These are phyloP conservation scores for Omphalea diandra DNA, from an alignment of 441 rosid species.

Conservation along the genomic window DNA sequence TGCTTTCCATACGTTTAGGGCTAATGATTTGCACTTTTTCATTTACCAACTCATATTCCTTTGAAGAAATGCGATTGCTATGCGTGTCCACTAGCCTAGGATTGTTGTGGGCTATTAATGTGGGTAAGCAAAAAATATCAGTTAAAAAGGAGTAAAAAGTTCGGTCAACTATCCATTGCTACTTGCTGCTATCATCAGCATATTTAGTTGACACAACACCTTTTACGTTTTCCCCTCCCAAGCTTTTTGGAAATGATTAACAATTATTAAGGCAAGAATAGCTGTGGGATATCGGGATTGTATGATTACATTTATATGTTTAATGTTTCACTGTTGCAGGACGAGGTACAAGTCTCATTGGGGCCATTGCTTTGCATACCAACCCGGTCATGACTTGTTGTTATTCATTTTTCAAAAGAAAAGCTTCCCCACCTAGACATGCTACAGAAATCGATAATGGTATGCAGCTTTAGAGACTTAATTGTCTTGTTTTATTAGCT, in stretches of 20 bases:
- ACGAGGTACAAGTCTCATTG: conserved; percentile 13
- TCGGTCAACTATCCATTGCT: too few relatives aligned
- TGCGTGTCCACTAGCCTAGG: not conserved
- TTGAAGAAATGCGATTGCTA: not conserved
- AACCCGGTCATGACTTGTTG: conserved; percentile 44
- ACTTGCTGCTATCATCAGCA: too few relatives aligned
- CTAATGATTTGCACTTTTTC: not conserved
- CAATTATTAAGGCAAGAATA: not conserved
- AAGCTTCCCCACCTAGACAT: conserved; percentile 20
- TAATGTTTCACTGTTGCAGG: conserved; percentile 17
- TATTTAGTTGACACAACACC: not conserved
- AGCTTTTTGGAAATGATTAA: not conserved
- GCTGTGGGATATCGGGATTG: not conserved
- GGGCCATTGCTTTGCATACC: conserved; percentile 13
- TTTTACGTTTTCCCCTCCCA: not conserved
- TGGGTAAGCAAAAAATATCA: too few relatives aligned
- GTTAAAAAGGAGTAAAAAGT: too few relatives aligned
- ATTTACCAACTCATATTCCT: not conserved
- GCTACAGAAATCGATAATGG: conserved; percentile 45
- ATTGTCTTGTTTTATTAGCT: not conserved
- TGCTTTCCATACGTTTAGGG: not conserved
- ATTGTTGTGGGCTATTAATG: too few relatives aligned
- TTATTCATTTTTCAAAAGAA: conserved; percentile 29
- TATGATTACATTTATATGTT: conserved; percentile 7
- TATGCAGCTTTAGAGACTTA: conserved; percentile 24